Evolutionary conservation across 2,329 filamentous ascomycete genomes (phyloP).

Genomic region (Neospermospora avenae): DNA sequence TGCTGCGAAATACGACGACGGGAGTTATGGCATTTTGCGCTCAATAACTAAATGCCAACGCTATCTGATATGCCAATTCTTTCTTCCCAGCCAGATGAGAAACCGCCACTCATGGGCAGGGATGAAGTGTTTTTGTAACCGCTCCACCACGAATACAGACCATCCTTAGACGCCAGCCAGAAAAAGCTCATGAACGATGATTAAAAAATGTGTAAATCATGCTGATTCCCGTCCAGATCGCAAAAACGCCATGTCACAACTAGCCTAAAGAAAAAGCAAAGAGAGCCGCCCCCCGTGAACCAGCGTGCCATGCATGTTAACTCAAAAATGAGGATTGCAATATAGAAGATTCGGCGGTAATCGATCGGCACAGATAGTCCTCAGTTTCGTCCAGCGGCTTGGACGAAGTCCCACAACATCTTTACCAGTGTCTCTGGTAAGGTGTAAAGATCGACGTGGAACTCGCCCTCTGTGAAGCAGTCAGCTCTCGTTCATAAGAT

Average conservation of each 20-base stretch:
- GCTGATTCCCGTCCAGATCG: neutral
- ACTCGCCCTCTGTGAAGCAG: conserved; percentile 73
- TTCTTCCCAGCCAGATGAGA: neutral
- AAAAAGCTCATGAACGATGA: neutral
- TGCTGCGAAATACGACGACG: neutral
- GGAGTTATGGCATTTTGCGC: neutral
- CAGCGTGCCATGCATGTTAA: conserved; percentile 10
- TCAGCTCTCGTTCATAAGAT: conserved; percentile 6
- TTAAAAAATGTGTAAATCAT: conserved; percentile 2
- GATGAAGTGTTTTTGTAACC: neutral
- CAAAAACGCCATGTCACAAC: conserved; percentile 10
- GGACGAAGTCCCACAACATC: conserved; percentile 88
- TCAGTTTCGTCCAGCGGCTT: conserved; percentile 3
- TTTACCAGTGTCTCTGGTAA: conserved; percentile 85
- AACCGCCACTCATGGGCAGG: neutral
- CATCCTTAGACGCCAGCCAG: conserved; percentile 5
- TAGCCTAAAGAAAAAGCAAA: conserved; percentile 7
- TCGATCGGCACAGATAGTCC: neutral
- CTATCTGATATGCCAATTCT: neutral
- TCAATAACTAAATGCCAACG: neutral
- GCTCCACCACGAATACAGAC: conserved; percentile 6
- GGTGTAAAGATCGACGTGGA: conserved; percentile 98
- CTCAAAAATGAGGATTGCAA: conserved; percentile 6
- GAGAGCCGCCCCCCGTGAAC: conserved; percentile 5
- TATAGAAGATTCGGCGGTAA: conserved; percentile 1